Evolutionary conservation across 257 asterid species (phyloP), one percentile per base, ranked within the genome.

Genomic region (Paraleonurus japonicus): DNA sequence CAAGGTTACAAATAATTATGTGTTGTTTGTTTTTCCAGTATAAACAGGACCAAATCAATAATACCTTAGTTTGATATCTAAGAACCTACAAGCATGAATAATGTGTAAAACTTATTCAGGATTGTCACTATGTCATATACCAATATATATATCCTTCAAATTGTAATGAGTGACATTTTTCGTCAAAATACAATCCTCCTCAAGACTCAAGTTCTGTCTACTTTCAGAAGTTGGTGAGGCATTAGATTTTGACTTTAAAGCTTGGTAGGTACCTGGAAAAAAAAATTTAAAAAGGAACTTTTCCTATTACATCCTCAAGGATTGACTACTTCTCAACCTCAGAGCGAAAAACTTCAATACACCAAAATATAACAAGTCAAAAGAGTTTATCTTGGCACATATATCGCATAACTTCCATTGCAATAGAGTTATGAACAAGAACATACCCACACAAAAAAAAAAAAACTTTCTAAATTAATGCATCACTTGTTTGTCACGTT

Each of bases 1-100:
- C 83, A 69, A 47, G 62, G 70, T 72, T 64, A 39, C 54, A 53
- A 26, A 67, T 79, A 75, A 78, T 53, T 17, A 12, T 69, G 28
- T 45, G 74, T 73, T 65, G 48, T 16, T n/a, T 62, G 76, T 72
- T 71, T 48, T 66, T 32, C 75, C 43, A 64, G 23, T 67, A 64
- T 28, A 60, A 81, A 81, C 76, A 78, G 71, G 72, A 33, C 33
- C 17, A 19, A 57, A 65, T 39, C 17, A 45, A 72, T 24, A 71
- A 41, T 24, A 39, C 72, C 55, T 53, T 43, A 59, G 73, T 63
- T 71, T 72, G 62, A 68, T 81, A 58, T 33, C 69, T 51, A 58
- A 48, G 70, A 72, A 75, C 71, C 50, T 60, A 71, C 66, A 45
- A 15, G 62, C 26, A 67, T 57, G 43, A 23, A 55, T 70, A 7